These are phyloP conservation scores for Suillus occidentalis DNA, from an alignment of 768 basidiomycete genomes.

Conservation along the genomic window DNA sequence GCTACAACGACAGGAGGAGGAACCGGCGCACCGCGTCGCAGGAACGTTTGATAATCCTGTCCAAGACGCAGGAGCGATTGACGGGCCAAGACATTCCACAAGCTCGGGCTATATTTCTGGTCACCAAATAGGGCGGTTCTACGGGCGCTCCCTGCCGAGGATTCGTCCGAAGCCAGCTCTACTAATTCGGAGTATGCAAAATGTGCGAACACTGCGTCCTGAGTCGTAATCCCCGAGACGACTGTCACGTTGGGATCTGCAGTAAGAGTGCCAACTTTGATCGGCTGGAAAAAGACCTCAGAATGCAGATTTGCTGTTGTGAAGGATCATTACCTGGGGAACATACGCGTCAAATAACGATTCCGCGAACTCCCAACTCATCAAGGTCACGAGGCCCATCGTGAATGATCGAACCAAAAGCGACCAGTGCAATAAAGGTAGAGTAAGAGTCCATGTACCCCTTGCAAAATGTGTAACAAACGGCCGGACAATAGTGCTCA, in stretches of 20 bases:
- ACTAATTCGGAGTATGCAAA: constrained; percentile 68
- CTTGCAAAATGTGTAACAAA: constrained; percentile 64
- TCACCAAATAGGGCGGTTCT: constrained; percentile 65
- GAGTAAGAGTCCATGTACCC: constrained; percentile 52
- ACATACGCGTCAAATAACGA: constrained; percentile 59
- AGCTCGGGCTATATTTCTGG: constrained; percentile 59
- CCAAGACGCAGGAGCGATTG: constrained; percentile 63
- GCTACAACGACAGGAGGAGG: constrained; percentile 25
- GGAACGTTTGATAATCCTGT: constrained; percentile 64
- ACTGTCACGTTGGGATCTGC: constrained; percentile 56
- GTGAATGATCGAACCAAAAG: constrained; percentile 50
- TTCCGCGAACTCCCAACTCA: constrained; percentile 65
- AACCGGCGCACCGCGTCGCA: constrained; percentile 53
- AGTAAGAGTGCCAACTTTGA: constrained; percentile 43
- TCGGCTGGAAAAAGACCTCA: constrained; percentile 38
- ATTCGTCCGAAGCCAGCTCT: constrained; percentile 46
- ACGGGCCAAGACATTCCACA: constrained; percentile 63
- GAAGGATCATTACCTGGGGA: constrained; percentile 45
- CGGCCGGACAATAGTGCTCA: constrained; percentile 52
- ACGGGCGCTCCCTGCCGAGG: constrained; percentile 39
- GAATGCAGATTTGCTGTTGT: background rate
- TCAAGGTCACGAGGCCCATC: constrained; percentile 50
- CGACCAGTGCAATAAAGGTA: constrained; percentile 47
- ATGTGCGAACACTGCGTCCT: constrained; percentile 51
- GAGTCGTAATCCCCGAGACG: constrained; percentile 63